Evolutionary conservation across 768 basidiomycete genomes (phyloP), one percentile per base, ranked within the genome.

Genomic region (Podaxis pistillaris): DNA sequence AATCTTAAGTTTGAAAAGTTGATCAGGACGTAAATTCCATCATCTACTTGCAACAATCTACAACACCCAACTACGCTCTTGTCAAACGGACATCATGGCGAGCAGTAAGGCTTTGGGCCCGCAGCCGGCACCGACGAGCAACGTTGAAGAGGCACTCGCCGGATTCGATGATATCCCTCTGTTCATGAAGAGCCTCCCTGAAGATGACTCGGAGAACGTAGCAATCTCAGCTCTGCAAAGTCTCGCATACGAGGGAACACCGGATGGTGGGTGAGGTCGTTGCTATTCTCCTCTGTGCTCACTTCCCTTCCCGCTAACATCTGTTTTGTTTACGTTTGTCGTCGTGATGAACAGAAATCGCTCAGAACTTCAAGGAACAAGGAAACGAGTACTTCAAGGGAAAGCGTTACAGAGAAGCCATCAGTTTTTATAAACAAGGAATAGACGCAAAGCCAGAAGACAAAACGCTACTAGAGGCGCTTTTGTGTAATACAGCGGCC

Each of bases 361-460:
- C 96, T 1, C 82, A 86, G 64, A 95, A 91, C 70, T 97, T 98
- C 76, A 98, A 97, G 73, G 87, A 93, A 58, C 93, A 96, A 71
- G 97, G 95, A 4, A 98, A 98, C 71, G 94, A 96, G 60, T 93
- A 96, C 69, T 96, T 91, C 77, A 89, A 87, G 66, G 89, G 89
- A 30, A 93, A 92, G 70, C 85, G 92, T 47, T 91, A 85, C 73
- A 84, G 92, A 40, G 95, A 98, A 72, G 97, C 97, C 0, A 64
- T 89, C 7, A 86, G 87, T 0, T 97, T 98, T 73, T 99, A 98
- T 73, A 87, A 89, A 0, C 92, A 96, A 72, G 96, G 91, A 1
- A 68, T 98, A 26, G 93, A 95, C 60, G 92, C 90, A 19, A 86
- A 91, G 61, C 93, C 95, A 9, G 83, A 85, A 28, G 86, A 93